Evolutionary conservation across 176 grass and related monocot species (phyloP).

Genomic region (Phoenix dactylifera): DNA sequence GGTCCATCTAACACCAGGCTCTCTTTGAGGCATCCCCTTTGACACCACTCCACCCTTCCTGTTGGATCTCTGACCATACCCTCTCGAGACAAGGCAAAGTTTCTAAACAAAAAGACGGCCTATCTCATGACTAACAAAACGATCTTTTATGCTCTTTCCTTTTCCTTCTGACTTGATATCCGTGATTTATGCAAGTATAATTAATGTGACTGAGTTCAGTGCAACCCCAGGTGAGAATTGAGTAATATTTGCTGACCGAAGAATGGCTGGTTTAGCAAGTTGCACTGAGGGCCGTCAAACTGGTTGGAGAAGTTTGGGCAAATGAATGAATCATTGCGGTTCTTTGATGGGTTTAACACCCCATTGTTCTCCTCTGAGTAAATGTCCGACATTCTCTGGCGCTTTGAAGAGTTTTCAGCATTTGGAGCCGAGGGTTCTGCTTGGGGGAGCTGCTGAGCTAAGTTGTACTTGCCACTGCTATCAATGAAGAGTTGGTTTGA

Average conservation of each 20-base stretch:
- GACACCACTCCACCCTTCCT: too few relatives aligned
- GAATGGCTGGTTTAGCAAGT: constrained; percentile 14
- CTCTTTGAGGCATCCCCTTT: too few relatives aligned
- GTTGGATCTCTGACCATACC: too few relatives aligned
- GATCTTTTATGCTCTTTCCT: too few relatives aligned
- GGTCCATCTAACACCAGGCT: too few relatives aligned
- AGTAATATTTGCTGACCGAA: constrained; percentile 5
- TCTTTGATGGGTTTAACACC: constrained; percentile 24
- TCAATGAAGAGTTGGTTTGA: constrained; percentile 13
- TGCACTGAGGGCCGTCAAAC: constrained; percentile 15
- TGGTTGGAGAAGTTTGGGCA: constrained; percentile 44
- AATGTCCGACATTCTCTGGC: constrained; percentile 19
- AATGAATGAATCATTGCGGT: constrained; percentile 41
- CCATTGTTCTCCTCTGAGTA: constrained; percentile 25
- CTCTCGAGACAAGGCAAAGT: too few relatives aligned
- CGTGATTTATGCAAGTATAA: too few relatives aligned
- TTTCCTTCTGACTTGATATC: too few relatives aligned
- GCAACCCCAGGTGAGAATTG: constrained; percentile 7
- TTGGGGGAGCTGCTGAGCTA: background rate
- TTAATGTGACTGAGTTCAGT: background rate
- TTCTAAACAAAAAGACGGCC: too few relatives aligned
- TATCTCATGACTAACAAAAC: too few relatives aligned
- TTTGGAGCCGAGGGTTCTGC: constrained; percentile 5
- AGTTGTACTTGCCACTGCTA: constrained; percentile 3
- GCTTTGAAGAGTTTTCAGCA: constrained; percentile 15